Base-by-base conservation (phyloP, 768 basidiomycete genomes). In the Trametes punicea region DNA sequence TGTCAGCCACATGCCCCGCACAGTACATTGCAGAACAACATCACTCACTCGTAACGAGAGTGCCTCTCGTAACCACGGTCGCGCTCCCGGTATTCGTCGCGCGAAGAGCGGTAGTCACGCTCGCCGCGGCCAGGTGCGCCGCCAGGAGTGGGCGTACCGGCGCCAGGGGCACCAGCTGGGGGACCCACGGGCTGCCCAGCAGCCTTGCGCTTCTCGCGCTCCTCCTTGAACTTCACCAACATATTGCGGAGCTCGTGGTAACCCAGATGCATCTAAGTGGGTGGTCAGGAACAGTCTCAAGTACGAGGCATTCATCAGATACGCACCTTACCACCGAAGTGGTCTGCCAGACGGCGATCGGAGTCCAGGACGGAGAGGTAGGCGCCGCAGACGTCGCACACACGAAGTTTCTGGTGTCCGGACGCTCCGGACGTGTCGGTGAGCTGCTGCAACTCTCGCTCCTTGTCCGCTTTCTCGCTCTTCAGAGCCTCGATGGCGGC, bases 331-430 rank as follows among this genome's bases (percentile, higher is more conserved):
- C 97, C 97, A 73, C 97, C 97, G 77, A 99, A 99, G 73, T 99
- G 97, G 77, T 99, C 97, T 48, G 97, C 97, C 58, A 99, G 77
- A 70, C 97, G 93, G 70, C 96, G 87, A 77, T 99, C 97, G 55
- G 96, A 98, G 74, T 99, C 97, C 45, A 98, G 80, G 33, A 99
- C 92, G 15, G 93, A 96, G 41, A 99, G 81, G 78, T 98, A 98
- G n/a, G 97, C 97, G 65, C 97, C 97, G 70, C 97, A 99, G 26
- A 98, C 95, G 76, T 99, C 97, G 76, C 97, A 98, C n/a, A 99
- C 97, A 60, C 97, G 88, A 64, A 99, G 77, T 74, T 98, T 98
- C 74, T 99, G 97, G 78, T 99, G 97, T n/a, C 97, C 97, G 54
- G 94, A 97, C 5, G 97, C 97, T 53, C 97, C 97, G 36, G 95